Base-by-base conservation (phyloP, 2,329 filamentous ascomycete genomes). In the Aspergillus thermomutatus region DNA sequence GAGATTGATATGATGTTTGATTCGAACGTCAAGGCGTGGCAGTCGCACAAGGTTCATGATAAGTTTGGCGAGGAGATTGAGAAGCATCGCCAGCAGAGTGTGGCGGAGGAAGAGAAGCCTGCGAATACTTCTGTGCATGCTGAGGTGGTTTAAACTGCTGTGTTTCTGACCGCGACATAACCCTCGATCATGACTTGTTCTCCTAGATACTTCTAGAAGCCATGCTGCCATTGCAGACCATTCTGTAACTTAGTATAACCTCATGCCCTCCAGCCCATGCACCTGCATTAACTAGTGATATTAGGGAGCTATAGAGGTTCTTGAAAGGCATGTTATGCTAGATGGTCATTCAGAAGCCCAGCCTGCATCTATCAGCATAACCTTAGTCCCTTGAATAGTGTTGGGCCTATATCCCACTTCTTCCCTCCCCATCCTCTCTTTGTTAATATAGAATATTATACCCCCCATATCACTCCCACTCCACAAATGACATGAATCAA, bases 1-100 rank as follows among this genome's bases (percentile, higher is more conserved):
- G 88, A 92, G 71, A 87, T 92, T 71, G 88, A 90, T 61, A 80
- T 86, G 14, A 84, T 92, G 58, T 92, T 92, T 66, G 69, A 73
- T 9, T 60, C 61, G 0, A 58, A 68, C 37, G 60, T 72, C 10
- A 71, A 68, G 59, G 61, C 71, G 4, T 74, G 72, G 72, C 58
- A 63, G 26, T 69, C 68, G 7, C 50, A 52, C 10, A 46, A 65
- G 31, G 57, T 73, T 0, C 52, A 61, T 4, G 62, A 65, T 25
- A 53, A 52, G 1, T 71, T 73, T 47, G 58, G 59, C 0, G 65
- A 69, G 47, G 59, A 71, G 49, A 43, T 69, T 23, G 59, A 66
- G 47, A 64, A 60, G 4, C 64, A 67, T 3, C 54, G 61, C 19
- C 57, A 60, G 52, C n/a, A 54, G 49, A 64, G 59, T 37, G 53